phyloP scores from a whole-genome alignment of 2,329 filamentous ascomycete genomes.

The Aspergillus awamori region DNA sequence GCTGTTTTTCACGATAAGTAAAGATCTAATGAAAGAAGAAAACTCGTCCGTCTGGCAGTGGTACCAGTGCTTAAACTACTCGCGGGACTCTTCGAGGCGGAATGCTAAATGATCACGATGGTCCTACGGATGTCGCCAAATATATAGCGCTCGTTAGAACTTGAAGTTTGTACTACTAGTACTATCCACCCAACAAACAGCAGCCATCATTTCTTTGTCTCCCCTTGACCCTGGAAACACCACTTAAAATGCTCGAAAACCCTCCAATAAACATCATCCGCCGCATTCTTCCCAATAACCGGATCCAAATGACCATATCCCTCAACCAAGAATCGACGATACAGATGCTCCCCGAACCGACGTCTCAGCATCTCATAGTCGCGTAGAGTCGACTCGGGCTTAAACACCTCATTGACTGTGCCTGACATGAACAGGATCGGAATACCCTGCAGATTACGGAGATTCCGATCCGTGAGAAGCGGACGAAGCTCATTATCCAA shows the following conservation, averaged over 20 bases:
- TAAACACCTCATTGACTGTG: slow-evolving; percentile 30
- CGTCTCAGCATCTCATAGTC: slow-evolving; percentile 28
- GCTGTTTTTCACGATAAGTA: too few relatives aligned
- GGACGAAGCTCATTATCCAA: not conserved
- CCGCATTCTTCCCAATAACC: slow-evolving; percentile 28
- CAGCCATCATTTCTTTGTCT: not conserved
- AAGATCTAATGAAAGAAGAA: too few relatives aligned
- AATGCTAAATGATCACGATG: not conserved
- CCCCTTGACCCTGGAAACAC: not conserved
- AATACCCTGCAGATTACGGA: slow-evolving; percentile 19
- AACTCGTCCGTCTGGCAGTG: too few relatives aligned
- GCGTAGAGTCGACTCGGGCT: slow-evolving; percentile 26
- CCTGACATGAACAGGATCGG: slow-evolving; percentile 32
- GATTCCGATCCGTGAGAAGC: slow-evolving; percentile 12
- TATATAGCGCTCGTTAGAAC: too few relatives aligned
- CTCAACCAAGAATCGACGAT: slow-evolving; percentile 24
- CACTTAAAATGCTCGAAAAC: slow-evolving; percentile 4
- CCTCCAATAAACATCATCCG: slow-evolving; percentile 22
- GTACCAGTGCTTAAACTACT: too few relatives aligned
- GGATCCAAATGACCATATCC: slow-evolving; percentile 33
- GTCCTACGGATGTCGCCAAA: too few relatives aligned
- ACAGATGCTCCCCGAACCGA: slow-evolving; percentile 22
- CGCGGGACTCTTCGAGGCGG: too few relatives aligned
- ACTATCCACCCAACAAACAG: not conserved
- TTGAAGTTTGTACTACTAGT: too few relatives aligned